Evolutionary conservation across 768 basidiomycete genomes (phyloP), one percentile per base, ranked within the genome.

Genomic region (Neoboletus subvelutipes): DNA sequence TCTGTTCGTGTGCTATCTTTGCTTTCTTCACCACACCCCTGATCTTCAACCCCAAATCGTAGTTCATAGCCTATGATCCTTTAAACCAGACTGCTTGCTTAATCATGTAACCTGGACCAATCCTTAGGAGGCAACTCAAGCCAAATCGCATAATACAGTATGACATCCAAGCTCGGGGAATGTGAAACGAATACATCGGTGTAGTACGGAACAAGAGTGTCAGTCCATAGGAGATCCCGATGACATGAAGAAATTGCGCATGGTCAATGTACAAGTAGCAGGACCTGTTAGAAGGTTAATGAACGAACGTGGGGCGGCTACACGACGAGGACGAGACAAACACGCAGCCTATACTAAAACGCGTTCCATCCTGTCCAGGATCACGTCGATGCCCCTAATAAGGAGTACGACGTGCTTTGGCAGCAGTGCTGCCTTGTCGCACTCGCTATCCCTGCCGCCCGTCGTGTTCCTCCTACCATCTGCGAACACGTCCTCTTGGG

Each of bases 291-390:
- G 5, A 50, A 20, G 4, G 10, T 28, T 7, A n/a, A 43, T 8
- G 18, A 43, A 43, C 18, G 45, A 41, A 40, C 18, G 45, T 17
- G 13, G 24, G 37, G 17, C 36, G n/a, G 12, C 11, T 4, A 39
- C 4, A 15, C 29, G 45, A 55, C 17, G n/a, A 26, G 18, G 9
- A 33, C 20, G 9, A 12, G 26, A 9, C 4, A 31, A 31, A 12
- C 5, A 17, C 41, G 20, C n/a, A 52, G 11, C 41, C 55, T 65
- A 72, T 56, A 61, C 69, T 43, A 78, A 59, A n/a, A 78, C 75
- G 43, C 77, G 76, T 67, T 90, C 87, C 82, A 89, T 86, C 62
- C 78, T 81, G 64, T 86, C 84, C 37, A 90, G 74, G 6, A 84
- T 80, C 39, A 77, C 73, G 58, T 88, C 86, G 28, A 88, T 77